Evolutionary conservation across 371 early-diverging fungal genomes (phyloP), one percentile per base, ranked within the genome.

Genomic region (Lichtheimia corymbifera): DNA sequence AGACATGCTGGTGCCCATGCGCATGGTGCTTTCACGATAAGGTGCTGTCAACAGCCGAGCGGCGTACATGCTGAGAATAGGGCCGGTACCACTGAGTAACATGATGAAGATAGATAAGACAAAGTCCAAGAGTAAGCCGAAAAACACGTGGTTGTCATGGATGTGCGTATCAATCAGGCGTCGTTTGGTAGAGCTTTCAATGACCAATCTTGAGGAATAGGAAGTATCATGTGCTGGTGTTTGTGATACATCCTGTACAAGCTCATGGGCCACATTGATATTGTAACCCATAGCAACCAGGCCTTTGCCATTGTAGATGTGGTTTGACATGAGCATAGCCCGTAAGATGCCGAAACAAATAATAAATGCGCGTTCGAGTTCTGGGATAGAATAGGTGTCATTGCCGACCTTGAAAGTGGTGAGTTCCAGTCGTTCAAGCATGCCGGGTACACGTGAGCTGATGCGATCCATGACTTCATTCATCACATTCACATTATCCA

Each of bases 251-350:
- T 47, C 47, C 5, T 47, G 47, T 14, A 47, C 22, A 22, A 47
- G 47, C 47, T 47, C 47, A 22, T 47, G 47, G 2, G 18, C 47
- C 7, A 47, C 47, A 22, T 47, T 47, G 47, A 47, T 22, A 22
- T 47, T 47, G 47, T 47, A 47, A 47, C 47, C 47, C 47, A 47
- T 47, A 22, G 11, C n/a, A 9, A 47, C 47, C 18, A 47, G n/a
- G 17, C 47, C 47, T 22, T 47, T 5, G 47, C 14, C 47, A n/a
- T 22, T 47, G 22, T 18, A 47, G 47, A 47, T 47, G 14, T 47
- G 47, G 5, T 47, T 15, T 22, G 47, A 47, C 47, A 47, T 47
- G 17, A 47, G n/a, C 47, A 47, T 22, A 6, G n/a, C 47, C 6
- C 47, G 47, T 9, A 47, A 14, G 7, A 22, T 47, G 11, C 47